Conservation (phyloP, 768 basidiomycete species). For the Suillus paluster region DNA sequence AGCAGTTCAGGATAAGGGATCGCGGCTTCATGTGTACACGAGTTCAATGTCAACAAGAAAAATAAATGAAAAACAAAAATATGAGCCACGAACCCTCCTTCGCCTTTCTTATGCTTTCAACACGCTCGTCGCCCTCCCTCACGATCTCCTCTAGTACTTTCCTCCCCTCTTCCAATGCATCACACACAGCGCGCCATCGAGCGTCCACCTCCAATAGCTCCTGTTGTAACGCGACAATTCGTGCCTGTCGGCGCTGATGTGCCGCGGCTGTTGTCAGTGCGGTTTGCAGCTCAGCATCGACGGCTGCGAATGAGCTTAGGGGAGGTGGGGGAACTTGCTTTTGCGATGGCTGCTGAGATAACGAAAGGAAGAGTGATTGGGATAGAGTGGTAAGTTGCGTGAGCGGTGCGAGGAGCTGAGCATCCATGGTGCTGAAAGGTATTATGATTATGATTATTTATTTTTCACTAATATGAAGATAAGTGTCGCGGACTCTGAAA, state of each 20-base stretch:
- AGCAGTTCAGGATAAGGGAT: slow-evolving; percentile 85
- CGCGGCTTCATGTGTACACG: slow-evolving; percentile 50
- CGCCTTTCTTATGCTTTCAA: slow-evolving; percentile 71
- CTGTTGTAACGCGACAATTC: slow-evolving; percentile 69
- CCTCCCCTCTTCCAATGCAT: slow-evolving; percentile 66
- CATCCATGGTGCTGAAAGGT: slow-evolving; percentile 45
- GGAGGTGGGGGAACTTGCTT: slow-evolving; percentile 64
- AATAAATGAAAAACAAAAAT: slow-evolving; percentile 2
- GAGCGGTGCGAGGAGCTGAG: slow-evolving; percentile 60
- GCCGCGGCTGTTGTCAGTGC: slow-evolving; percentile 67
- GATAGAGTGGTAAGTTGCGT: slow-evolving; percentile 68
- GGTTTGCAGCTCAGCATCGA: slow-evolving; percentile 68
- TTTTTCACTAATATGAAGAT: not conserved
- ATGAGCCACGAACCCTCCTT: slow-evolving; percentile 57
- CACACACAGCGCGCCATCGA: slow-evolving; percentile 71
- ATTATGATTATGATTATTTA: not conserved
- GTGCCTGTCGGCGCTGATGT: slow-evolving; percentile 78
- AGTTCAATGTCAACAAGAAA: slow-evolving; percentile 5
- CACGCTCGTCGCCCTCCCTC: slow-evolving; percentile 74
- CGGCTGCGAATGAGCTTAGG: slow-evolving; percentile 48
- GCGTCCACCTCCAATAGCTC: slow-evolving; percentile 73
- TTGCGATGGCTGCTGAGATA: slow-evolving; percentile 58
- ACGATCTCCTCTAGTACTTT: slow-evolving; percentile 71
- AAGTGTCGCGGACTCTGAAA: not conserved
- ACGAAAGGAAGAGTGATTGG: slow-evolving; percentile 66